phyloP scores from a whole-genome alignment of 768 basidiomycete species.

The Leccinum olivaceopallidum region DNA sequence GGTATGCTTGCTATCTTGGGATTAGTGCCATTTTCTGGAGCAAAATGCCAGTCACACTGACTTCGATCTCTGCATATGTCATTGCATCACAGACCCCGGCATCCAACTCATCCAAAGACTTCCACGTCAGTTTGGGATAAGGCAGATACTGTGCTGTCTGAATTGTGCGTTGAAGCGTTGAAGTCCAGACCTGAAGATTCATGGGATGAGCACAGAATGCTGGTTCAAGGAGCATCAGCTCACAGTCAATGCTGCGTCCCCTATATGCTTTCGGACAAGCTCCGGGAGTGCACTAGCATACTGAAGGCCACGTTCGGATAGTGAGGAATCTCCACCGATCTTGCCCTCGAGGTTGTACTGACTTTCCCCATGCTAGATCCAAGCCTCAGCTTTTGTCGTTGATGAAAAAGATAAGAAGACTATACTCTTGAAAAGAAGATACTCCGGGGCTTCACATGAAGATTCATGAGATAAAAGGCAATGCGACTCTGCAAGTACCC shows the following conservation, averaged over 20 bases:
- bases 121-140: slow-evolving; percentile 96
- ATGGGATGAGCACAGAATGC: neutral
- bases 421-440: slow-evolving; percentile 95
- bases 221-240: slow-evolving; percentile 20
- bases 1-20: slow-evolving; percentile 74
- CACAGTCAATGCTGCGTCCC: slow-evolving; percentile 84
- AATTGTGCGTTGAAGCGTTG: slow-evolving; percentile 91
- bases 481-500: slow-evolving; percentile 97
- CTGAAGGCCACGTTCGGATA: slow-evolving; percentile 81
- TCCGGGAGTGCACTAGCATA: slow-evolving; percentile 87
- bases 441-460: slow-evolving; percentile 94
- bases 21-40: neutral
- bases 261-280: slow-evolving; percentile 88
- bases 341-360: slow-evolving; percentile 95
- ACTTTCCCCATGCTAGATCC: slow-evolving; percentile 89
- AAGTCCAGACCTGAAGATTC: slow-evolving; percentile 86
- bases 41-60: slow-evolving; percentile 31
- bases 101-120: slow-evolving; percentile 96
- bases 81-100: slow-evolving; percentile 99
- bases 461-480: slow-evolving; percentile 97
- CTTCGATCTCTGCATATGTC: slow-evolving; percentile 99
- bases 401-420: slow-evolving; percentile 2
- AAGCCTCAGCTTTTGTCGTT: slow-evolving; percentile 6
- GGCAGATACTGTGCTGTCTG: slow-evolving; percentile 84
- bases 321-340: slow-evolving; percentile 94